Percentiles rank a stretch among this genome's conserved stretches.
Conservation (phyloP, 2,329 filamentous ascomycete genomes). For the Paracoccidioides lutzii region DNA sequence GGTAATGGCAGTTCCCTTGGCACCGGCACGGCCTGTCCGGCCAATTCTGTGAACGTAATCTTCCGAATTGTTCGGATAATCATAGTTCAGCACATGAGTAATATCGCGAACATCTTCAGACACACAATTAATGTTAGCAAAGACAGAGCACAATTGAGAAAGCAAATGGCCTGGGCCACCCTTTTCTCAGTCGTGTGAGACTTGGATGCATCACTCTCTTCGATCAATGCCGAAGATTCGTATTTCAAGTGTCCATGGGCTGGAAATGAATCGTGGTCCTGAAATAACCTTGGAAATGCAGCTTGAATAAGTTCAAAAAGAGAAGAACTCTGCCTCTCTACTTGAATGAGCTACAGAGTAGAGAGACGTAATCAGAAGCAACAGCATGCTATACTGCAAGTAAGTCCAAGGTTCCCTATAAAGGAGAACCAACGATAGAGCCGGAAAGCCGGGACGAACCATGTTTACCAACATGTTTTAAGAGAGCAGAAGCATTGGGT, state of each 20-base stretch:
- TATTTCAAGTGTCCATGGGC: conserved; percentile 38
- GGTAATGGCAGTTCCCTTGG: conserved; percentile 90
- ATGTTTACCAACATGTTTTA: conserved; percentile 79
- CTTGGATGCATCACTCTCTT: conserved; percentile 47
- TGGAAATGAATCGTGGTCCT: conserved; percentile 50
- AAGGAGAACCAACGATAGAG: conserved; percentile 64
- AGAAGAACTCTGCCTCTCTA: conserved; percentile 64
- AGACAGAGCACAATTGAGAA: conserved; percentile 40
- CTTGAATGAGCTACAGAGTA: conserved; percentile 47
- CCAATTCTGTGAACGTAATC: conserved; percentile 58
- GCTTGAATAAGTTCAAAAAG: conserved; percentile 70
- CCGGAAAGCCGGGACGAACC: conserved; percentile 80
- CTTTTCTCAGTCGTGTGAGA: conserved; percentile 48
- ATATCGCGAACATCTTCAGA: conserved; percentile 99
- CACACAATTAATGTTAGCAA: conserved; percentile 60
- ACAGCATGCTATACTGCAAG: conserved; percentile 56
- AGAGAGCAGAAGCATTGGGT: conserved; percentile 73
- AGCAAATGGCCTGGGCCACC: conserved; percentile 32
- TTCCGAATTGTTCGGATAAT: conserved; percentile 88
- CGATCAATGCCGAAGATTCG: conserved; percentile 34
- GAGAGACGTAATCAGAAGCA: conserved; percentile 66
- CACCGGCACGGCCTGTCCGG: conserved; percentile 61
- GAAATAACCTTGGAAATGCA: conserved; percentile 57
- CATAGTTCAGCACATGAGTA: conserved; percentile 99
- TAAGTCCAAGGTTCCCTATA: conserved; percentile 79